Evolutionary conservation across 371 early-diverging fungal species (phyloP), one percentile per base, ranked within the genome.

Genomic region (Mucor sp.): DNA sequence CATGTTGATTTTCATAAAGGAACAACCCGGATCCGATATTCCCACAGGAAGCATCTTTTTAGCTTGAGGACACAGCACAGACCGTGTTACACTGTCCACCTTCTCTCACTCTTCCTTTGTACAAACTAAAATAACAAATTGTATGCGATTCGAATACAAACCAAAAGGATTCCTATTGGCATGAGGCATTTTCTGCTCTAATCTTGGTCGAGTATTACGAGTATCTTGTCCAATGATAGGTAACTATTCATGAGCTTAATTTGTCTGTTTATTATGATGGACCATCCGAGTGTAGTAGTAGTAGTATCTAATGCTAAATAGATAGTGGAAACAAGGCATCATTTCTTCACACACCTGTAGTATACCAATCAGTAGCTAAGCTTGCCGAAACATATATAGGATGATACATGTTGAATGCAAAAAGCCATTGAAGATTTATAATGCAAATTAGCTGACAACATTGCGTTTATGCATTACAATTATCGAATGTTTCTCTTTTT

Each of bases 1-100:
- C 50, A 50, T 50, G 50, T 23, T 50, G 50, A 50, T 25, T 50
- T 50, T 50, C 50, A 50, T 50, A 50, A 50, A 35, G 68, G 68
- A 68, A 63, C 59, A 63, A 44, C 39, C 47, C 68, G 68, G 67
- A 67, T 67, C 60, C 67, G 55, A 70, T 62, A 41, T 66, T 70
- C 53, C 67, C 69, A 59, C 60, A 69, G 60, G 59, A 50, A 50
- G 14, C 25, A 21, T 37, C 37, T 37, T 37, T 50, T 25, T 23
- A 25, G 50, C 23, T 50, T 50, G 50, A 50, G 50, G 27, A 35
- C 56, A 58, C 48, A 66, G 67, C 71, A 71, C 71, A 67, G 71
- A 67, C 67, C 67, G 60, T 57, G 71, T 71, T 66, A 63, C 67
- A 71, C 71, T 50, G 14, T 50, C 12, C n/a, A 12, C 9, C 23